A percentile compares a stretch with the other conserved stretches of the same genome.
Conservation (phyloP, 805 yeast genomes). For the Vanderwaltozyma tropicalis region DNA sequence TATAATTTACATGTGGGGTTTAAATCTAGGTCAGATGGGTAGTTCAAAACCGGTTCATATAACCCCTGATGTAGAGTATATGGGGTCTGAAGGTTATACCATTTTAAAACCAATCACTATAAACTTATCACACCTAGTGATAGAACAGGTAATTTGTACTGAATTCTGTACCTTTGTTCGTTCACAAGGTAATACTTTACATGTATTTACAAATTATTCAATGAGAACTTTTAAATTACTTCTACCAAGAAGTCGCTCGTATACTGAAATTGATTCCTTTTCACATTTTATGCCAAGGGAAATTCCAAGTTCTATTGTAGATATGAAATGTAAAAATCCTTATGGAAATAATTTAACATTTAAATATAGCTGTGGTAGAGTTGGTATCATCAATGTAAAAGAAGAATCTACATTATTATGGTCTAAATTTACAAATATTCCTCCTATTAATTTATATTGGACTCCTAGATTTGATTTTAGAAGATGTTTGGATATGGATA, state of each 20-base stretch:
- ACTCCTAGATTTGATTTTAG: slow-evolving; percentile 44
- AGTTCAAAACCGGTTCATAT: slow-evolving; percentile 29
- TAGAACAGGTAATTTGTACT: slow-evolving; percentile 50
- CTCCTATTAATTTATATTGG: slow-evolving; percentile 49
- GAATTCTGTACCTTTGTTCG: slow-evolving; percentile 63
- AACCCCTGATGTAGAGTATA: slow-evolving; percentile 35
- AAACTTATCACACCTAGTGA: slow-evolving; percentile 20
- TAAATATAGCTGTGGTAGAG: slow-evolving; percentile 50
- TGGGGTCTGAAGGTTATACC: slow-evolving; percentile 32
- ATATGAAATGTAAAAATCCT: slow-evolving; percentile 22
- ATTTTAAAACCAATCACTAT: slow-evolving; percentile 12
- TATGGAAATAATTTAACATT: slow-evolving; percentile 38
- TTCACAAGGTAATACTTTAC: slow-evolving; percentile 47
- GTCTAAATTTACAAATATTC: slow-evolving; percentile 30
- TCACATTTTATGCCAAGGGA: slow-evolving; percentile 29
- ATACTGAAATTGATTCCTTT: slow-evolving; percentile 22
- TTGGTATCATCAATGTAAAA: slow-evolving; percentile 28
- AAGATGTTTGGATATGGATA: slow-evolving; percentile 47
- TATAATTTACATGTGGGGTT: slow-evolving; percentile 59
- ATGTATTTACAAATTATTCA: slow-evolving; percentile 47
- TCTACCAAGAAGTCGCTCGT: slow-evolving; percentile 20
- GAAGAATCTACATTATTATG: slow-evolving; percentile 20
- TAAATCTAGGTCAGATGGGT: slow-evolving; percentile 77
- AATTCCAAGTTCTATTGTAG: slow-evolving; percentile 22
- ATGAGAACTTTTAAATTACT: slow-evolving; percentile 42